Conservation (phyloP, 1,139 yeast species). For the Candida tropicalis region DNA sequence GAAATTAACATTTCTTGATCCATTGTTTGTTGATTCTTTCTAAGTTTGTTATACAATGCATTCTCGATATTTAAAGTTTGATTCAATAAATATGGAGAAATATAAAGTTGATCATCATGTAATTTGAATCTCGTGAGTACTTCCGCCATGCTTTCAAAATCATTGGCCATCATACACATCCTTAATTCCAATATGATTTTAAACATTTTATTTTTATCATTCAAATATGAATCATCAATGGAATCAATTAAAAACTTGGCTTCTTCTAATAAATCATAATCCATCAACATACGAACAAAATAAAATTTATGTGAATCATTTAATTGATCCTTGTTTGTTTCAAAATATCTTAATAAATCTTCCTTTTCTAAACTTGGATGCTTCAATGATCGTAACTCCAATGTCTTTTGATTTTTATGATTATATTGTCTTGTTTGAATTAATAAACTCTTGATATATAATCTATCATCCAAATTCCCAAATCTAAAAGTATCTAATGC, state of each 20-base stretch:
- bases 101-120: slow-evolving; percentile 19
- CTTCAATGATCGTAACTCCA: slow-evolving; percentile 26
- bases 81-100: slow-evolving; percentile 39
- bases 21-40: slow-evolving; percentile 3
- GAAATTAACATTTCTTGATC: slow-evolving; percentile 3
- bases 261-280: slow-evolving; percentile 28
- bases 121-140: slow-evolving; percentile 22
- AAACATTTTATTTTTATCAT: slow-evolving; percentile 29
- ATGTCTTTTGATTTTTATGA: slow-evolving; percentile 19
- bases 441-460: slow-evolving; percentile 22
- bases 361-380: slow-evolving; percentile 20
- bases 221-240: slow-evolving; percentile 26
- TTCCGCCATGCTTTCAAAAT: slow-evolving; percentile 23
- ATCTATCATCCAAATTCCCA: slow-evolving; percentile 11
- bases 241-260: slow-evolving; percentile 27
- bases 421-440: slow-evolving; percentile 23
- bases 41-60: slow-evolving; percentile 17
- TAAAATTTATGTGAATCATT: slow-evolving; percentile 34
- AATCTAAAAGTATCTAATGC: slow-evolving; percentile 33
- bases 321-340: slow-evolving; percentile 17
- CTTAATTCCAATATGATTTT: slow-evolving; percentile 28
- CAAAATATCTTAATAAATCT: slow-evolving; percentile 22
- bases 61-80: slow-evolving; percentile 36
- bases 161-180: slow-evolving; percentile 21
- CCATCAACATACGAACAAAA: slow-evolving; percentile 34